Evolutionary conservation across 139 green algal genomes (phyloP).

Genomic region (Picochlorum sp.): DNA sequence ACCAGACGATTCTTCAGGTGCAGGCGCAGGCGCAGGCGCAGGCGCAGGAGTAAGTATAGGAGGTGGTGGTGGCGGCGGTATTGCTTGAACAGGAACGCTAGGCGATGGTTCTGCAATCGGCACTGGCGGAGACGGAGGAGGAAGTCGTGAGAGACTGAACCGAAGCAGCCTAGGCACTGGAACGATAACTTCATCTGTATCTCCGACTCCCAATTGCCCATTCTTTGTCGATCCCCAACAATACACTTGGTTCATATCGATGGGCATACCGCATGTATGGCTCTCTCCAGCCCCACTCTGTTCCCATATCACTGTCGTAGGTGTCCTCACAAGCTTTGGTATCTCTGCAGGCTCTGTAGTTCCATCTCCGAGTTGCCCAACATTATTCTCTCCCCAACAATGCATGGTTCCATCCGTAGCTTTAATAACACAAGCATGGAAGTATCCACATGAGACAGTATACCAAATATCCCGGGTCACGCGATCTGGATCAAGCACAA

Average conservation of each 20-base stretch:
- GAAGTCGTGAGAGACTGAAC: not conserved
- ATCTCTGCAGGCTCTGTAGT: not conserved
- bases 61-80: not conserved
- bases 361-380: slow-evolving; percentile 3
- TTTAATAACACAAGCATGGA: not conserved
- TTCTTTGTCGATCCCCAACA: not conserved
- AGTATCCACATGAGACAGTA: not conserved
- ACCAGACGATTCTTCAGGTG: not conserved
- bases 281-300: not conserved
- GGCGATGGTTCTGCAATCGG: not conserved
- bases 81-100: not conserved
- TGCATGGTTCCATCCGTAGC: not conserved
- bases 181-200: not conserved
- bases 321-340: not conserved
- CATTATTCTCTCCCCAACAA: slow-evolving; percentile 2
- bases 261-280: not conserved
- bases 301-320: not conserved
- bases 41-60: not conserved
- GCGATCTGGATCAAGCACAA: not conserved
- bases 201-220: not conserved
- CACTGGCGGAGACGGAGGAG: not conserved
- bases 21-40: slow-evolving; percentile 2
- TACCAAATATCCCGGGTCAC: not conserved
- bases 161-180: not conserved
- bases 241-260: not conserved